A percentile compares a stretch with the other conserved stretches of the same genome.
These are phyloP conservation scores for Mucor lusitanicus DNA, from an alignment of 371 early-diverging fungal species.

Conservation along the genomic window DNA sequence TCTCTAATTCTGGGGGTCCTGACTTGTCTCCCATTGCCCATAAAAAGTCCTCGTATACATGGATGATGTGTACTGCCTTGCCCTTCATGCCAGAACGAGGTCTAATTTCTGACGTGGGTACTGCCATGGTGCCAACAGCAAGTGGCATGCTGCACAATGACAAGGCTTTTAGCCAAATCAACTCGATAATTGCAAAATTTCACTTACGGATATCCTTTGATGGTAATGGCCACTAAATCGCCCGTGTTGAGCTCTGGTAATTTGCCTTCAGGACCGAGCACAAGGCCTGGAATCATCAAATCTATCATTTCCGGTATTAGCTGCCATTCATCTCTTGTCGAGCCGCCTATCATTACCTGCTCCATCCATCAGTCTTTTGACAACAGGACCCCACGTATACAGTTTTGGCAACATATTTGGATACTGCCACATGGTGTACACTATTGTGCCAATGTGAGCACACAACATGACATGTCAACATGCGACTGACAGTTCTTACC, in stretches of 20 bases:
- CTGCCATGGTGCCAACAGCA: slow-evolving; percentile 61
- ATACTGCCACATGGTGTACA: slow-evolving; percentile 70
- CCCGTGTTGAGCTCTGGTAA: slow-evolving; percentile 51
- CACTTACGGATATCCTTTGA: slow-evolving; percentile 53
- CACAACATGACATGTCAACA: neutral
- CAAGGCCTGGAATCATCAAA: slow-evolving; percentile 67
- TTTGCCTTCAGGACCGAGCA: slow-evolving; percentile 44
- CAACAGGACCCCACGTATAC: slow-evolving; percentile 63
- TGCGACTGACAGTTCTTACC: slow-evolving; percentile 22
- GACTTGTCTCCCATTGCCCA: slow-evolving; percentile 71
- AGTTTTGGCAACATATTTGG: slow-evolving; percentile 60
- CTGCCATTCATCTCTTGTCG: too few species aligned
- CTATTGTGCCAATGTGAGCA: slow-evolving; percentile 19
- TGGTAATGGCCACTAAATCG: slow-evolving; percentile 55
- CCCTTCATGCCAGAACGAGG: slow-evolving; percentile 65
- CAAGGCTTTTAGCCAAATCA: neutral
- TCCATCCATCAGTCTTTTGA: slow-evolving; percentile 65
- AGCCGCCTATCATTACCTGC: slow-evolving; percentile 43
- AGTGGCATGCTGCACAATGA: slow-evolving; percentile 42
- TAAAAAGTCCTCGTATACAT: slow-evolving; percentile 67
- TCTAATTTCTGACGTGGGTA: slow-evolving; percentile 47
- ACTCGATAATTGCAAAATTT: neutral
- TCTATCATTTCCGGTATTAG: slow-evolving; percentile 25
- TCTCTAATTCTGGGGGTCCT: slow-evolving; percentile 50
- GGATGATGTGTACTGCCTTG: slow-evolving; percentile 70